These are phyloP conservation scores for Jaltomata sinuosa DNA, from an alignment of 257 asterid genomes.

Conservation along the genomic window DNA sequence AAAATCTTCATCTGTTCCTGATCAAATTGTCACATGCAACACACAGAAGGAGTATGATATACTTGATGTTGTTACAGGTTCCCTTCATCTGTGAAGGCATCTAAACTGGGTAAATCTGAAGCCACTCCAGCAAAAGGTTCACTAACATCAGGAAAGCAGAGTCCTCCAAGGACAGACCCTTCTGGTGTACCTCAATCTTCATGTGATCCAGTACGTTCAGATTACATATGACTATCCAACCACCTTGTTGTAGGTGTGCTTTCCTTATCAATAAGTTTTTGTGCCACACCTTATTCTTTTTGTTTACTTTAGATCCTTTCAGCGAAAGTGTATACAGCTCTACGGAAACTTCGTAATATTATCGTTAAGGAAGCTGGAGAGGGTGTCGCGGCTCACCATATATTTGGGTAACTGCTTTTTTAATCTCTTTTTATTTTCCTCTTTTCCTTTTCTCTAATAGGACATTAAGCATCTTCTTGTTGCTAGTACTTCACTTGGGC, in stretches of 20 bases:
- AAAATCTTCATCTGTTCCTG: not conserved
- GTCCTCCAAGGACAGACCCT: constrained; percentile 23
- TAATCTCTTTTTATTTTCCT: not conserved
- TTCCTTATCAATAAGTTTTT: not conserved
- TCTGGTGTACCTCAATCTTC: constrained; percentile 41
- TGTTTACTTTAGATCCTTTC: constrained; percentile 41
- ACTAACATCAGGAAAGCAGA: constrained; percentile 37
- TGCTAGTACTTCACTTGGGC: not conserved
- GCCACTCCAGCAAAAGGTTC: constrained; percentile 75
- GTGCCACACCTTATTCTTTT: not conserved
- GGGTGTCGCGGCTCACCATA: constrained; percentile 49
- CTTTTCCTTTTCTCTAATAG: not conserved
- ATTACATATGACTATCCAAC: not conserved
- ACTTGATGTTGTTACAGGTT: constrained; percentile 38
- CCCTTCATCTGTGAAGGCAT: constrained; percentile 44
- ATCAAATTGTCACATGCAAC: not conserved
- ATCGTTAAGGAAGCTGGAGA: constrained; percentile 64
- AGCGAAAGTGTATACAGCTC: constrained; percentile 44
- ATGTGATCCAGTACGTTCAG: constrained; percentile 43
- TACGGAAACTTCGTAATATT: constrained; percentile 52
- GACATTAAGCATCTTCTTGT: not conserved
- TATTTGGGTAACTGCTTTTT: constrained; percentile 48
- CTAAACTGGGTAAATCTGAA: constrained; percentile 42
- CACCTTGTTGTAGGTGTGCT: not conserved
- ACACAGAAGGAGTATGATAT: not conserved